Conservation (phyloP, 2,329 filamentous ascomycete genomes). For the Myotisia sp. region DNA sequence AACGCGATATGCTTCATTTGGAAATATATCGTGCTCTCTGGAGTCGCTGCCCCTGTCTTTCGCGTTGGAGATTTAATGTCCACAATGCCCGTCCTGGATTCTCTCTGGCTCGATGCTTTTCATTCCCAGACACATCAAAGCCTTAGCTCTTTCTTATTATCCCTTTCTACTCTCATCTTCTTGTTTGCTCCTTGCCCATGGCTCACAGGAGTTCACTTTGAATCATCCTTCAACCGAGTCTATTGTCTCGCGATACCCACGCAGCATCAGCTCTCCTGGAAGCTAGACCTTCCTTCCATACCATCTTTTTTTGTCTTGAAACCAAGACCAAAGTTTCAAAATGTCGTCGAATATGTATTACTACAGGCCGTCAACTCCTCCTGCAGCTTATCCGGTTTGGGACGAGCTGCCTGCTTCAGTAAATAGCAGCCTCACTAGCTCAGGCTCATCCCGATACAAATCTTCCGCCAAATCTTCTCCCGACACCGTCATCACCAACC, state of each 20-base stretch:
- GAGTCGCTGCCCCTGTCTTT: conserved; percentile 3
- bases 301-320: not conserved
- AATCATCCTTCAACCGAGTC: no score
- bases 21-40: conserved; percentile 2
- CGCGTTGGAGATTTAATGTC: conserved; percentile 25
- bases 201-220: no score
- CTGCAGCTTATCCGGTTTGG: conserved; percentile 13
- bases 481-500: conserved; percentile 53
- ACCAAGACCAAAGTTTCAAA: not conserved
- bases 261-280: no score
- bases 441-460: conserved; percentile 48
- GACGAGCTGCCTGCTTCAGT: conserved; percentile 5
- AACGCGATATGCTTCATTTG: conserved; percentile 5
- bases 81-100: conserved; percentile 17
- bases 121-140: conserved; percentile 7
- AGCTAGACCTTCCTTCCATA: no score
- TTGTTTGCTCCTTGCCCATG: no score
- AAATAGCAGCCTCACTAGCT: conserved; percentile 51
- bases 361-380: conserved; percentile 34
- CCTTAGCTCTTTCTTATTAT: conserved; percentile 15
- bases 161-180: conserved; percentile 11
- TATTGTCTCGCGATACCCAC: no score
- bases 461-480: conserved; percentile 51
- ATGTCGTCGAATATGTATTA: conserved; percentile 26
- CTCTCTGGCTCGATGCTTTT: conserved; percentile 9